These are phyloP conservation scores for Rehmannia glutinosa DNA, from an alignment of 257 asterid species.

Conservation along the genomic window DNA sequence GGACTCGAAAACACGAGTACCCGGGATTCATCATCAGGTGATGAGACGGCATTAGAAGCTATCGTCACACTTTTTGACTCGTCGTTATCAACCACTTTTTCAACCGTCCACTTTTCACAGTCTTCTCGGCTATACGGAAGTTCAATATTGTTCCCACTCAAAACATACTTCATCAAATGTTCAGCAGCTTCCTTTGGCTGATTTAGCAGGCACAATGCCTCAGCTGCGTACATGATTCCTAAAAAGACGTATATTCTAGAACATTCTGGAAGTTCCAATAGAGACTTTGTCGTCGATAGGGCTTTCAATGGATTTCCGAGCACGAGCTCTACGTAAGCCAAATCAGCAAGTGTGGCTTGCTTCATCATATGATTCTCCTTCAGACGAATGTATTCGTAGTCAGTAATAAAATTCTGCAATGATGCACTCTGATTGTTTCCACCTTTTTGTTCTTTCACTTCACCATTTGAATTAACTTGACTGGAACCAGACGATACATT, in stretches of 20 bases:
- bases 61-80: conserved; percentile 37
- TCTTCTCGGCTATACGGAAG: conserved; percentile 72
- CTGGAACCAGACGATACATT: conserved; percentile 26
- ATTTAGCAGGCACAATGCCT: conserved; percentile 79
- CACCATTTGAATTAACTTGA: conserved; percentile 56
- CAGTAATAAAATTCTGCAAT: conserved; percentile 43
- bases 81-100: conserved; percentile 51
- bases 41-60: conserved; percentile 14
- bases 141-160: conserved; percentile 45
- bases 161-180: conserved; percentile 37
- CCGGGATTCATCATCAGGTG: conserved; percentile 44
- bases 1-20: conserved; percentile 52
- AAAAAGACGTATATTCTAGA: conserved; percentile 50
- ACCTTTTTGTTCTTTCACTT: conserved; percentile 62
- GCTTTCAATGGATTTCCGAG: conserved; percentile 69
- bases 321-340: conserved; percentile 71
- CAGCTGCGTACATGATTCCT: conserved; percentile 74
- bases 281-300: conserved; percentile 51
- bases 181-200: conserved; percentile 78
- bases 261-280: conserved; percentile 48
- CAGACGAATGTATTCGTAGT: conserved; percentile 42
- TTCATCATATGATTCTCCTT: conserved; percentile 62
- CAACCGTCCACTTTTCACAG: conserved; percentile 53
- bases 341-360: conserved; percentile 69
- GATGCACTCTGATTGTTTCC: conserved; percentile 47